Evolutionary conservation across 805 yeast genomes (phyloP), one percentile per base, ranked within the genome.

Genomic region (Wickerhamomyces bovis): DNA sequence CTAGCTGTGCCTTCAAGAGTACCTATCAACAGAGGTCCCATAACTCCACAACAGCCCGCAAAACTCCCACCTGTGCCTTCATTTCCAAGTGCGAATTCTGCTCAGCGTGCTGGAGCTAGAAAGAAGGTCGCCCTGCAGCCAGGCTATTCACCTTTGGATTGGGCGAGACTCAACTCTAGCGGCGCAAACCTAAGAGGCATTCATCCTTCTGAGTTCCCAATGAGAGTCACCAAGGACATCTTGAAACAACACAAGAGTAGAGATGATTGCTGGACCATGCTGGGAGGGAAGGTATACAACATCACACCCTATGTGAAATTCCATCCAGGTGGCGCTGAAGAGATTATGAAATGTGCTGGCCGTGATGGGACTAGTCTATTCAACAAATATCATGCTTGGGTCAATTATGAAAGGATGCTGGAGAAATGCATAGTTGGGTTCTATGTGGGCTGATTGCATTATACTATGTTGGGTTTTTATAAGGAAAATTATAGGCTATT

Each of bases 291-390:
- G 56, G 95, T 92, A 2, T 92, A 86, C 68, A 88, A 90, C 58
- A 71, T 92, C n/a, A 81, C 97, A 0, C 81, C 85, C 12, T 92
- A 94, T 63, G 60, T 94, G 31, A 70, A 77, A 45, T 94, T 81
- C 63, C 99, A 92, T 55, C 99, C 99, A 0, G 99, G 99, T 31
- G 99, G 99, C 2, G 80, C 72, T 4, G 80, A 78, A 7, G 87
- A 89, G 58, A 67, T 92, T 38, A 70, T 87, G 78, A 76, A 79
- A 43, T 78, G 85, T 57, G 94, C 95, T 1, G 97, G 97, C 0
- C 71, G 72, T 43, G 97, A 92, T 61, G 94, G 92, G 1, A 88
- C 96, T 1, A 54, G 66, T 3, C 59, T 86, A 50, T 92, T 92
- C 58, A 79, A 82, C 63, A 80, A 81, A 64, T 85, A 83, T 45